phyloP scores from a whole-genome alignment of 2,329 filamentous ascomycete genomes.

The Fusarium lyarnte region DNA sequence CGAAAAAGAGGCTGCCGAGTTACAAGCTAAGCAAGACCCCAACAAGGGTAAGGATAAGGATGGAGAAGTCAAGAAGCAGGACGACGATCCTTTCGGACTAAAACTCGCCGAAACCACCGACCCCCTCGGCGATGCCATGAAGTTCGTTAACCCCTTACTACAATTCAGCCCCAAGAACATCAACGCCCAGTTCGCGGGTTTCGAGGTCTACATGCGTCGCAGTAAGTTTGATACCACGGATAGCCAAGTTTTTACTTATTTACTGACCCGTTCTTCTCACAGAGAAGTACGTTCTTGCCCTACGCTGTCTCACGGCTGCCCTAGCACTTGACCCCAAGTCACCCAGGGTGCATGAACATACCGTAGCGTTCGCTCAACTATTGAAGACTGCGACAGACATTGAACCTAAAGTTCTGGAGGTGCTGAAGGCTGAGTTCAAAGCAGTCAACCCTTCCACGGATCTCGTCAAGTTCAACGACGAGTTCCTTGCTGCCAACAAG shows the following conservation, averaged over 20 bases:
- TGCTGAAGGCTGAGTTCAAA: slow-evolving; percentile 75
- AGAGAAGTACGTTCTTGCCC: slow-evolving; percentile 89
- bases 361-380: slow-evolving; percentile 72
- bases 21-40: slow-evolving; percentile 81
- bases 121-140: slow-evolving; percentile 86
- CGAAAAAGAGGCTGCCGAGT: slow-evolving; percentile 82
- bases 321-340: slow-evolving; percentile 74
- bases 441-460: slow-evolving; percentile 66
- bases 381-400: slow-evolving; percentile 67
- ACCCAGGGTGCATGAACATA: slow-evolving; percentile 79
- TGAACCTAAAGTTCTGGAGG: slow-evolving; percentile 71
- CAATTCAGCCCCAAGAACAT: slow-evolving; percentile 84
- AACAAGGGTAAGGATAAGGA: slow-evolving; percentile 73
- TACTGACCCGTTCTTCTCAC: slow-evolving; percentile 4
- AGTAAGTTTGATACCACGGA: slow-evolving; percentile 65
- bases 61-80: slow-evolving; percentile 82
- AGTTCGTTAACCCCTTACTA: slow-evolving; percentile 83
- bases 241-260: neutral
- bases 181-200: slow-evolving; percentile 84
- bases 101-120: slow-evolving; percentile 83
- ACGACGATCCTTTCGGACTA: slow-evolving; percentile 85
- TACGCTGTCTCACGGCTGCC: slow-evolving; percentile 84
- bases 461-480: slow-evolving; percentile 71
- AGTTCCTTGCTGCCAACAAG: slow-evolving; percentile 71
- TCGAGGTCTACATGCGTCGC: slow-evolving; percentile 87